Percentiles rank a stretch among this genome's conserved stretches.
Evolutionary conservation across 2,329 filamentous ascomycete species (phyloP).

Genomic region (Alternaria metachromatica): DNA sequence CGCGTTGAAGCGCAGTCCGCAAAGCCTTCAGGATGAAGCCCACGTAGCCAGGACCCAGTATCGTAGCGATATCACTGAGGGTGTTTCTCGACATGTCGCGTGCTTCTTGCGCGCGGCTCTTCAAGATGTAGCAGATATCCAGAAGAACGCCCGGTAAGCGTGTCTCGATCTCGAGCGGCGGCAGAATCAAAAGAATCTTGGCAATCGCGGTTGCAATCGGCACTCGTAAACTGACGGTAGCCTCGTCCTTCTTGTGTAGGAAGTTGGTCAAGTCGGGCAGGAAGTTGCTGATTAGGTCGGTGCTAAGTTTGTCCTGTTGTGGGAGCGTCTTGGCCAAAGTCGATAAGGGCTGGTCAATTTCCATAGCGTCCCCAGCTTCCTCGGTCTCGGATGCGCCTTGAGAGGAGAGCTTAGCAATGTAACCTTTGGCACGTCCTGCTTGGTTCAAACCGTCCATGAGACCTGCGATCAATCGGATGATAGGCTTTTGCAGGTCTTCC

Average conservation of each 20-base stretch:
- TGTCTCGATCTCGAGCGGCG: constrained; percentile 72
- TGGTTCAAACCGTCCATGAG: constrained; percentile 77
- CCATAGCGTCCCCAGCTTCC: constrained; percentile 29
- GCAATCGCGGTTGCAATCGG: constrained; percentile 88
- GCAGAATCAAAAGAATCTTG: constrained; percentile 83
- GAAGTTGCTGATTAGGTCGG: constrained; percentile 76
- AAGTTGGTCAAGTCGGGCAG: constrained; percentile 82
- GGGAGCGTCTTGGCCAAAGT: constrained; percentile 71
- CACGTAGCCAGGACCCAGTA: constrained; percentile 83
- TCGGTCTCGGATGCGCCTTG: constrained; percentile 46
- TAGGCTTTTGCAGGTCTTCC: constrained; percentile 82
- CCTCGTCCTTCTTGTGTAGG: constrained; percentile 92
- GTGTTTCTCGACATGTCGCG: constrained; percentile 91
- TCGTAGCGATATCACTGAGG: constrained; percentile 78
- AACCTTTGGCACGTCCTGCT: constrained; percentile 53
- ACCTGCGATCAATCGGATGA: constrained; percentile 80
- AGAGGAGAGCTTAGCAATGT: constrained; percentile 27
- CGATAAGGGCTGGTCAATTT: constrained; percentile 29
- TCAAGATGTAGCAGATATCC: constrained; percentile 90
- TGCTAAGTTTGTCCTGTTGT: constrained; percentile 68
- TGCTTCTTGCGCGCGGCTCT: constrained; percentile 86
- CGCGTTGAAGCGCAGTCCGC: constrained; percentile 78
- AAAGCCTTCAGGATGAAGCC: constrained; percentile 94
- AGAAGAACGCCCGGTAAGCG: constrained; percentile 84
- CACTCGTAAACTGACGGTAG: constrained; percentile 89